These are phyloP conservation scores for Voacanga thouarsii DNA, from an alignment of 257 asterid species.

Conservation along the genomic window DNA sequence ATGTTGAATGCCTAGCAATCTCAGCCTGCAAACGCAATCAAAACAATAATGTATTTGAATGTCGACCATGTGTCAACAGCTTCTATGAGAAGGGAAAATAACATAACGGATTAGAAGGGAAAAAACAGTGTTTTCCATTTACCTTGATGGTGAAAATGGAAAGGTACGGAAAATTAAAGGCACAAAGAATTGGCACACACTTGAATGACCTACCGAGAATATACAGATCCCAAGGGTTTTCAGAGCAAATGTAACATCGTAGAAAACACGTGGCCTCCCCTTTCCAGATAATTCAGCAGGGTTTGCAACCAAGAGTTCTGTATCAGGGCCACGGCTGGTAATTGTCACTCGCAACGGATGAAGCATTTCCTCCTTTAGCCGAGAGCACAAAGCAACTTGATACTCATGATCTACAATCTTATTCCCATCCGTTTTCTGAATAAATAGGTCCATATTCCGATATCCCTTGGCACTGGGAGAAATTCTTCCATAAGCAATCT, in stretches of 20 bases:
- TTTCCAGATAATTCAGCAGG: conserved; percentile 54
- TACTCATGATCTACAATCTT: conserved; percentile 41
- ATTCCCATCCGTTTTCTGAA: conserved; percentile 38
- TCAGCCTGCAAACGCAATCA: conserved; percentile 36
- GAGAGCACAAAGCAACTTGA: conserved; percentile 36
- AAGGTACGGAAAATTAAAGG: background rate
- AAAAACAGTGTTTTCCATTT: background rate
- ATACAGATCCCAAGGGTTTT: conserved; percentile 41
- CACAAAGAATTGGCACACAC: background rate
- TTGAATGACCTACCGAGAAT: conserved; percentile 36
- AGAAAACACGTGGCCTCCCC: conserved; percentile 52
- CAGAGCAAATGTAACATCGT: conserved; percentile 43
- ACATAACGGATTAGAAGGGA: background rate
- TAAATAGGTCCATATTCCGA: conserved; percentile 42
- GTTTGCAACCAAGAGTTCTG: conserved; percentile 51
- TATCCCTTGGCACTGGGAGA: conserved; percentile 31
- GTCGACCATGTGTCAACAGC: background rate
- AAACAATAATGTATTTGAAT: background rate
- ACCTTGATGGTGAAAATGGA: no score
- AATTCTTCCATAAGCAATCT: conserved; percentile 50
- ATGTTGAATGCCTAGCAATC: conserved; percentile 41
- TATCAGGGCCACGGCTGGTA: conserved; percentile 54
- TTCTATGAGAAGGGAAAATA: background rate
- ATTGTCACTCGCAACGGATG: conserved; percentile 49
- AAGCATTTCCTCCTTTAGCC: conserved; percentile 46